A percentile compares a stretch with the other conserved stretches of the same genome.
phyloP scores from a whole-genome alignment of 352 stramenopile genomes.

The Nothophytophthora sp. region DNA sequence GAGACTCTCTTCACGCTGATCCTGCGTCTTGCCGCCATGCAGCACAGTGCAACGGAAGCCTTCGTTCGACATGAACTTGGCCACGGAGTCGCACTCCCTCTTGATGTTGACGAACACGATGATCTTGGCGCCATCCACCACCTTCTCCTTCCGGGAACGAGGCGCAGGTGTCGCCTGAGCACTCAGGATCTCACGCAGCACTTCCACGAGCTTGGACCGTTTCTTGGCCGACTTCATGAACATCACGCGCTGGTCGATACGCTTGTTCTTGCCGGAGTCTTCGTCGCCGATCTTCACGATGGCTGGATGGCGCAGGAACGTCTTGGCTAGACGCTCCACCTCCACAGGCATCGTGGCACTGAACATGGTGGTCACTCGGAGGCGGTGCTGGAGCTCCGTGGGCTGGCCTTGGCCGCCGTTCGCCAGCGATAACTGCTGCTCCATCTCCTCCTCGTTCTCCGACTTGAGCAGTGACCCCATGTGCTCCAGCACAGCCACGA shows the following conservation, averaged over 20 bases:
- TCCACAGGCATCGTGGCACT: constrained; percentile 98
- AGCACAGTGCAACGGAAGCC: constrained; percentile 94
- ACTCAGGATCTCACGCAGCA: constrained; percentile 85
- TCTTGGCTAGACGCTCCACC: constrained; percentile 97
- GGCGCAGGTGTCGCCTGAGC: constrained; percentile 41
- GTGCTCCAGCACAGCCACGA: constrained; percentile 95
- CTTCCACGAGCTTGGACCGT: constrained; percentile 81
- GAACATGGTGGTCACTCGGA: constrained; percentile 97
- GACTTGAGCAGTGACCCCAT: constrained; percentile 97
- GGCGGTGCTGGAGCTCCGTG: constrained; percentile 54
- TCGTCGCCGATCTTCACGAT: constrained; percentile 98
- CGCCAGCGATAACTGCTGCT: constrained; percentile 89
- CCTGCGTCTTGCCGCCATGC: constrained; percentile 97
- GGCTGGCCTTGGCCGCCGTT: constrained; percentile 23
- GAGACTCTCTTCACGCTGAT: constrained; percentile 93
- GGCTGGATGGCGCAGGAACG: constrained; percentile 96
- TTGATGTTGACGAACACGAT: constrained; percentile 99
- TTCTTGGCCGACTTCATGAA: constrained; percentile 95
- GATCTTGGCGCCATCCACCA: constrained; percentile 90
- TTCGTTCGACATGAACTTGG: constrained; percentile 89
- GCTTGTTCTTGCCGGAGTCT: constrained; percentile 98
- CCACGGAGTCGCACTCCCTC: constrained; percentile 97
- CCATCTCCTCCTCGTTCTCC: constrained; percentile 96
- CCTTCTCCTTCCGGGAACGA: constrained; percentile 67
- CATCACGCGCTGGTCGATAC: constrained; percentile 96